phyloP scores from a whole-genome alignment of 768 basidiomycete genomes.

The Suillus bovinus region DNA sequence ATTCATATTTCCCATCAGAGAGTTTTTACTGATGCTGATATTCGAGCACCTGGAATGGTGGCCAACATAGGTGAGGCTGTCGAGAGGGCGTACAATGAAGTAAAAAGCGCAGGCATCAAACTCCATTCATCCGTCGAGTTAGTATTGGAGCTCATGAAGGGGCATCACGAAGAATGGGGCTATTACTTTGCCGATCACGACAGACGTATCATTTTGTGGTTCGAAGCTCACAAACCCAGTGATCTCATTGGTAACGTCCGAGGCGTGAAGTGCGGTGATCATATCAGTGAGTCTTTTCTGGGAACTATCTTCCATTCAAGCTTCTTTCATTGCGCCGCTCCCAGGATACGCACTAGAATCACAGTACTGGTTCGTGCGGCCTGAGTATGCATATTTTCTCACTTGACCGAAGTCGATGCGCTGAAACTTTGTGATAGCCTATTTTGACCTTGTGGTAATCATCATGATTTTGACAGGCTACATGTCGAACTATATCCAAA shows the following conservation, averaged over 20 bases:
- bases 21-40: neutral
- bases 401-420: neutral
- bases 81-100: neutral
- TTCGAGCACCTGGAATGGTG: neutral
- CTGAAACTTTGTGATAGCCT: neutral
- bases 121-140: neutral
- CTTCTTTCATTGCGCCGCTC: neutral
- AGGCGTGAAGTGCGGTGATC: neutral
- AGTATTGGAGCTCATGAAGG: neutral
- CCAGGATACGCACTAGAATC: constrained; percentile 1
- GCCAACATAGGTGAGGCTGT: neutral
- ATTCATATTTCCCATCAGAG: neutral
- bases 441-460: neutral
- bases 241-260: neutral
- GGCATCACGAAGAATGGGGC: neutral
- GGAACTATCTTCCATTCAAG: no score
- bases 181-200: neutral
- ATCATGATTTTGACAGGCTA: neutral
- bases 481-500: neutral
- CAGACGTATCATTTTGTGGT: neutral
- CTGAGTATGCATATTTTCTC: neutral
- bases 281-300: neutral
- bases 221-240: neutral
- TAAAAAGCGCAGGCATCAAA: neutral
- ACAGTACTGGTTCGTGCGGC: constrained; percentile 1